Base-by-base conservation (phyloP, 1,139 yeast genomes). In the Lodderomyces metapsilosis region DNA sequence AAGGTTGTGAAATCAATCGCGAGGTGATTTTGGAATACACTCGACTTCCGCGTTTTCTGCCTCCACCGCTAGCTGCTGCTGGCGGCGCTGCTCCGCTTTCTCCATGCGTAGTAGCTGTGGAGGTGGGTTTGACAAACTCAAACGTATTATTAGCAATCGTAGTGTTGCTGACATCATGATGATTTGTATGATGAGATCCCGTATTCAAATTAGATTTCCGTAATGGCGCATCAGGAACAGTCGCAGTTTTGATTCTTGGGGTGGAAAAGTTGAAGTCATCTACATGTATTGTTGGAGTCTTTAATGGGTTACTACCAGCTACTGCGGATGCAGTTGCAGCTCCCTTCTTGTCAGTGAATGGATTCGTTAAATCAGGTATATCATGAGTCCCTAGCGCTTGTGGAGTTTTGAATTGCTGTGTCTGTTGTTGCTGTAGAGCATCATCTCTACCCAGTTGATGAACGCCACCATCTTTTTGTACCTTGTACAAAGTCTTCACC, bases 401-500 rank as follows among this genome's bases (percentile, higher is more conserved):
- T 13, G 36, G 36, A 3, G 36, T 33, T 33, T 33, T 33, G 12
- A 33, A 33, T 12, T 15, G 39, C 15, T 17, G 31, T 16, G 11
- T 10, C 18, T 18, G 37, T 3, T 32, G 31, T 13, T 25, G 22
- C 30, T 8, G 13, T 21, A 12, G 39, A 22, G 4, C 27, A n/a
- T 31, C 25, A 27, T 8, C 41, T 17, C 28, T 25, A 8, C 40
- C 39, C 28, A 18, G 48, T 25, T 35, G 23, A 3, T 33, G 36
- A 8, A 6, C 18, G 15, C 12, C 7, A 10, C 32, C 32, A 15
- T 34, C 36, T 12, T 37, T 37, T 39, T 49, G 55, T 17, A 54
- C 49, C 38, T 74, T 77, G 60, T 76, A 86, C 34, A 88, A 74
- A 6, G 84, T 68, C 42, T 78, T 77, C 7, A 82, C 81, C 39